phyloP scores from a whole-genome alignment of 257 asterid species.

The Linaria vulgaris region DNA sequence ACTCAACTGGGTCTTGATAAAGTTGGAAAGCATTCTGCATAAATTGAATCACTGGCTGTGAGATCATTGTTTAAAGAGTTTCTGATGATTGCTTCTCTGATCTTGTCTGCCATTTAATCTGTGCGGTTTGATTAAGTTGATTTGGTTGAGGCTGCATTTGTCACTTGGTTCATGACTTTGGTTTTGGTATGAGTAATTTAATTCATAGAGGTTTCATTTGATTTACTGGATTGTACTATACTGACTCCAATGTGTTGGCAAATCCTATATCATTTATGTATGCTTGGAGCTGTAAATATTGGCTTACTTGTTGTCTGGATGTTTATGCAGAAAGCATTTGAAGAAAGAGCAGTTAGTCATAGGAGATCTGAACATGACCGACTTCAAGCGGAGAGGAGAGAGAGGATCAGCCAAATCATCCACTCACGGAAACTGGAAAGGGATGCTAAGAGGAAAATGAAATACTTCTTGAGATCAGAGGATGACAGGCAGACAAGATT shows the following conservation, averaged over 20 bases:
- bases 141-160: background rate
- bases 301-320: background rate
- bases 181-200: background rate
- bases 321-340: conserved; percentile 47
- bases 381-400: conserved; percentile 49
- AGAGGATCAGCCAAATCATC: conserved; percentile 46
- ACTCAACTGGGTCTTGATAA: no score
- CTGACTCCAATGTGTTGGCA: background rate
- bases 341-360: conserved; percentile 45
- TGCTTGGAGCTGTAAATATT: background rate
- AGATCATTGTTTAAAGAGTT: no score
- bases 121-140: no score
- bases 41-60: no score
- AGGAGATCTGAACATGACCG: conserved; percentile 49
- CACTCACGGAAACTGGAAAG: conserved; percentile 64
- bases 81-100: no score
- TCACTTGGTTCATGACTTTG: background rate
- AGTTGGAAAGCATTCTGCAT: no score
- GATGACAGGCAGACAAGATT: conserved; percentile 67
- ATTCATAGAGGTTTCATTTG: background rate
- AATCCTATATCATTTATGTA: background rate
- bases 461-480: conserved; percentile 59
- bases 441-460: conserved; percentile 63
- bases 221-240: background rate
- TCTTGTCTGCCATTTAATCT: no score